phyloP scores from a whole-genome alignment of 2,329 filamentous ascomycete genomes.

The Xylariaceae sp. region DNA sequence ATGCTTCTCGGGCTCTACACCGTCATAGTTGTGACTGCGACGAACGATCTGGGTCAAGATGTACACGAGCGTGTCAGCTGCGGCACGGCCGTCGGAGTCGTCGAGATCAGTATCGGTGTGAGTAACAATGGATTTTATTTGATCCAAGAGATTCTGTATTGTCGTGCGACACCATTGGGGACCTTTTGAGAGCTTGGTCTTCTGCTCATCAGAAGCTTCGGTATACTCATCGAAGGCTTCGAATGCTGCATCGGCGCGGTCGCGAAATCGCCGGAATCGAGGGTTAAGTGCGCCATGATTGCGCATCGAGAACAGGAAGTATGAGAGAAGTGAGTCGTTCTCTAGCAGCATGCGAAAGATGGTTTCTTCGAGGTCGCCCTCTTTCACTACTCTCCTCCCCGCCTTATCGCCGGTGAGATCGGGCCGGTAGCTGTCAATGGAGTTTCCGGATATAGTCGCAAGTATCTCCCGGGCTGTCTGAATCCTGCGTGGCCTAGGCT shows the following conservation, averaged over 20 bases:
- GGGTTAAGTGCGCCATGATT: slow-evolving; percentile 42
- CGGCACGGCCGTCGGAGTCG: slow-evolving; percentile 38
- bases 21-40: slow-evolving; percentile 34
- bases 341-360: slow-evolving; percentile 50
- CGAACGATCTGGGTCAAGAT: slow-evolving; percentile 43
- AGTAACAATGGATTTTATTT: slow-evolving; percentile 41
- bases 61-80: slow-evolving; percentile 44
- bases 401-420: slow-evolving; percentile 37
- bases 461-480: slow-evolving; percentile 49
- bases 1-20: background rate
- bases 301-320: slow-evolving; percentile 44
- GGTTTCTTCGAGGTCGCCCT: slow-evolving; percentile 45
- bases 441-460: slow-evolving; percentile 38
- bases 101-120: slow-evolving; percentile 36
- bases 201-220: slow-evolving; percentile 9
- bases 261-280: slow-evolving; percentile 44
- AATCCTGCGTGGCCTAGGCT: slow-evolving; percentile 36
- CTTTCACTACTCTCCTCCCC: slow-evolving; percentile 36
- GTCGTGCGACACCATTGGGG: slow-evolving; percentile 48
- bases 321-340: slow-evolving; percentile 51
- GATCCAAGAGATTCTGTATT: slow-evolving; percentile 38
- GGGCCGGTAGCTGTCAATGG: slow-evolving; percentile 41
- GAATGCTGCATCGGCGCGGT: slow-evolving; percentile 45
- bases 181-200: slow-evolving; percentile 31
- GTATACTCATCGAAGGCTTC: slow-evolving; percentile 37